phyloP scores from a whole-genome alignment of 78 protist genomes.

The Capsaspora owczarzaki region DNA sequence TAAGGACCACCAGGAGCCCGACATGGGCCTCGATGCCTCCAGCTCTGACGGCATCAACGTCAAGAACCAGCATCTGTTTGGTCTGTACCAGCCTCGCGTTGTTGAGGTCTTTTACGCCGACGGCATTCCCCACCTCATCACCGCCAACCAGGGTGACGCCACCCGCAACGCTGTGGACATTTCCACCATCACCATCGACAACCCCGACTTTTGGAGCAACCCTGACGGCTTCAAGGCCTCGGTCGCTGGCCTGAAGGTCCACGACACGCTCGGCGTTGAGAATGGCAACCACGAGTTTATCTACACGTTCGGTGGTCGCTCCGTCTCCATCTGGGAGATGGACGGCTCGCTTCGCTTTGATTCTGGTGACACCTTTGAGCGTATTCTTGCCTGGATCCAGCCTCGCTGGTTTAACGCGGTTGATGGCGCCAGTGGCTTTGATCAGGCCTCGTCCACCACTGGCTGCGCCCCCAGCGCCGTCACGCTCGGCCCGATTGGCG shows the following conservation, averaged over 20 bases:
- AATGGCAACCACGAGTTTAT: not conserved
- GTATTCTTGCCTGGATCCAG: not conserved
- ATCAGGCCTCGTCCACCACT: not conserved
- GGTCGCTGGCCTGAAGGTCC: not conserved
- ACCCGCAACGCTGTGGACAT: not conserved
- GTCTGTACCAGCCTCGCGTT: not conserved
- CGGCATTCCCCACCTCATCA: not conserved
- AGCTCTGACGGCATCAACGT: not conserved
- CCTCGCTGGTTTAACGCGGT: too few relatives aligned
- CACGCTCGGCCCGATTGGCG: not conserved
- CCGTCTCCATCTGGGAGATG: not conserved
- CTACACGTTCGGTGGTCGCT: not conserved
- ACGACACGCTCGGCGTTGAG: not conserved
- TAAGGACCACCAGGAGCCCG: not conserved
- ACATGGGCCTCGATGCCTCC: not conserved
- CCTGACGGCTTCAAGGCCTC: not conserved
- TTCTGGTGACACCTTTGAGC: not conserved
- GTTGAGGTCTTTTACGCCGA: not conserved
- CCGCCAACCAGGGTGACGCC: not conserved
- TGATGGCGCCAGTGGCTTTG: too few relatives aligned
- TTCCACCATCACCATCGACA: not conserved
- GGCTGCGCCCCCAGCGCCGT: not conserved
- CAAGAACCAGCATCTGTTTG: not conserved
- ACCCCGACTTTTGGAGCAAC: not conserved
- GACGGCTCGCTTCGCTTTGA: not conserved